phyloP scores from a whole-genome alignment of 371 early-diverging fungal species.

The Syncephalastrum sp. region DNA sequence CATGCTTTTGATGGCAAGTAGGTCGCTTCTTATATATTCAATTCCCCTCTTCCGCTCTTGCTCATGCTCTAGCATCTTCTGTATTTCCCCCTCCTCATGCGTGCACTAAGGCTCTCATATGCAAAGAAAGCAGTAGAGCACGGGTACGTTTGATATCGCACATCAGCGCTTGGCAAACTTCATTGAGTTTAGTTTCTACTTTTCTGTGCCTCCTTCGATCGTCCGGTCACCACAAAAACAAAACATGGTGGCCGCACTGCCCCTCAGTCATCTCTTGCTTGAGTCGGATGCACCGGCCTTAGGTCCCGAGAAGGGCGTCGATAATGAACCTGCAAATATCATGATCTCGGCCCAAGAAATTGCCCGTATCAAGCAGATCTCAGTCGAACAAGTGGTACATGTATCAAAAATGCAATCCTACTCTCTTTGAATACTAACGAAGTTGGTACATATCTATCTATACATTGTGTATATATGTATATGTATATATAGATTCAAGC shows the following conservation, averaged over 20 bases:
- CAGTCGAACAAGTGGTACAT: constrained; percentile 51
- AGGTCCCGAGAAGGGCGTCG: constrained; percentile 57
- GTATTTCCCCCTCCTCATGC: neutral
- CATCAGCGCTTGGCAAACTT: neutral
- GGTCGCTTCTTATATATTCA: neutral
- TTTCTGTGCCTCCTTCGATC: constrained; percentile 62
- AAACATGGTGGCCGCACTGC: constrained; percentile 49
- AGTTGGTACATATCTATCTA: too few species aligned
- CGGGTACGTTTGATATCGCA: constrained; percentile 17
- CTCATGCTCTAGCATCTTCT: too few species aligned
- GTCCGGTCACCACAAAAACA: constrained; percentile 50
- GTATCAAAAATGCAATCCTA: neutral
- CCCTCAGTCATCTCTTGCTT: constrained; percentile 53
- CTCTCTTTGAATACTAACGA: neutral
- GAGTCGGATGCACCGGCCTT: constrained; percentile 76
- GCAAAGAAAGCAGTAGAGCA: constrained; percentile 45
- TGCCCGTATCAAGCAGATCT: constrained; percentile 56
- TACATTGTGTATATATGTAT: too few species aligned
- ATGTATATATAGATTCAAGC: constrained; percentile 17
- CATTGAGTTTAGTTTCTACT: constrained; percentile 28
- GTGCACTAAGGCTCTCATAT: constrained; percentile 29
- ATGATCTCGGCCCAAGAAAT: constrained; percentile 48
- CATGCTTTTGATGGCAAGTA: constrained; percentile 75
- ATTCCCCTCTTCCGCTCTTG: too few species aligned
- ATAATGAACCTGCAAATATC: constrained; percentile 56